Conservation (phyloP, 257 asterid species). For the Ballota nigra region DNA sequence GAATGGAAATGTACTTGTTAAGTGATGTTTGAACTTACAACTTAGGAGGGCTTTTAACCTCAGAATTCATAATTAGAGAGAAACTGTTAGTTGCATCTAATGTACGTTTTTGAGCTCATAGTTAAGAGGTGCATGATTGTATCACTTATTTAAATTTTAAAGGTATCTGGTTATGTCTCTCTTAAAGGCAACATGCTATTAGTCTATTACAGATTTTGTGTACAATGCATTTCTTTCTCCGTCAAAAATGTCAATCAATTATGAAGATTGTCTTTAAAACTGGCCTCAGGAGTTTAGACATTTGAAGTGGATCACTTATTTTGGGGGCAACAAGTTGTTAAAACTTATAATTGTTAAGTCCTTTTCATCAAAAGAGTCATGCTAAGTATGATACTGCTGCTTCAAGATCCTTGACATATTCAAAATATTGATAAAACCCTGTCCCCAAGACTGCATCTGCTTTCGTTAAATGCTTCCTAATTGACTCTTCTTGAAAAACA, state of each 20-base stretch:
- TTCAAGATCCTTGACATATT: background rate
- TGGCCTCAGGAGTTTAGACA: background rate
- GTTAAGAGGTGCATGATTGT: no score
- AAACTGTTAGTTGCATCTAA: no score
- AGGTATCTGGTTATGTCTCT: background rate
- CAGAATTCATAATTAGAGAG: background rate
- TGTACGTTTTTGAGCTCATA: no score
- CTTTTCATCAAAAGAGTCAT: background rate
- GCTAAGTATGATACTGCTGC: background rate
- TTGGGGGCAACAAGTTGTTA: background rate
- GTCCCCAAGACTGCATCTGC: background rate
- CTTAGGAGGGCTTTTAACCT: background rate
- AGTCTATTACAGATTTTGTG: background rate
- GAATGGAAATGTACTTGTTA: background rate
- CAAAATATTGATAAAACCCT: background rate
- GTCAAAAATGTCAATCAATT: background rate
- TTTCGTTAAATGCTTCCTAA: background rate
- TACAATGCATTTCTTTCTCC: background rate
- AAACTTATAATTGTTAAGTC: background rate
- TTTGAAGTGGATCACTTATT: background rate
- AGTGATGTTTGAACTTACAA: background rate
- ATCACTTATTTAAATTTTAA: background rate
- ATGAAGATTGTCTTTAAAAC: background rate
- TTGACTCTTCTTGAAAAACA: background rate
- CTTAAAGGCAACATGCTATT: background rate